Conservation (phyloP, 1,284 basidiomycete species). For the Boletellus dicymbophilus region DNA sequence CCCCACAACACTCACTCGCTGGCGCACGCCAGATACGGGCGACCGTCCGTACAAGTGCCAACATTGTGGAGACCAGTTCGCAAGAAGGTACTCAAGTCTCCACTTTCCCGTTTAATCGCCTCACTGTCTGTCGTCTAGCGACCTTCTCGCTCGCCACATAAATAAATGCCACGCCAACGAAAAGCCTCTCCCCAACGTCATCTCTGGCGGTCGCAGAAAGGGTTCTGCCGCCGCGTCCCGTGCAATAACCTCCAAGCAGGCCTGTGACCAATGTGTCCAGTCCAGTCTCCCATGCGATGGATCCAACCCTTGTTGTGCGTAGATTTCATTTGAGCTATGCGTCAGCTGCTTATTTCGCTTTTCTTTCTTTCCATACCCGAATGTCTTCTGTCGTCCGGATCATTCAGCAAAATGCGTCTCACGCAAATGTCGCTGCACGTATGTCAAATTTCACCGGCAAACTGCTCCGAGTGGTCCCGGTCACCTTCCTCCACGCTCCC, state of each 20-base stretch:
- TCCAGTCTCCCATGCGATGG: constrained; percentile 81
- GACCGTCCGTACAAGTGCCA: constrained; percentile 91
- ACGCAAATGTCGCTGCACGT: constrained; percentile 78
- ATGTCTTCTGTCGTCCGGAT: constrained; percentile 1
- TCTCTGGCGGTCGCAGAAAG: constrained; percentile 44
- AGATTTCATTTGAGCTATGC: constrained; percentile 6
- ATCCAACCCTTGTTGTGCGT: constrained; percentile 75
- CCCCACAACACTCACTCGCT: constrained; percentile 6
- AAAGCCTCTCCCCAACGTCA: constrained; percentile 51
- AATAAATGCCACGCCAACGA: constrained; percentile 88
- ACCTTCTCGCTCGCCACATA: constrained; percentile 84
- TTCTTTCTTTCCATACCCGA: neutral
- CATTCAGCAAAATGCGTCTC: constrained; percentile 72
- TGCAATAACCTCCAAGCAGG: constrained; percentile 77
- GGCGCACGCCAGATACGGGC: constrained; percentile 73
- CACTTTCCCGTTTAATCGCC: neutral
- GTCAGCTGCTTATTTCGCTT: constrained; percentile 3
- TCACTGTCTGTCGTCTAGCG: constrained; percentile 47
- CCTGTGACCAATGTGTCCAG: constrained; percentile 87
- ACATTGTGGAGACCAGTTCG: constrained; percentile 88
- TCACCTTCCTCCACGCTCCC: constrained; percentile 44
- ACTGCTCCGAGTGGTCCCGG: constrained; percentile 76
- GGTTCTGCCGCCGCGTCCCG: constrained; percentile 62
- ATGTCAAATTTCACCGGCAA: constrained; percentile 83
- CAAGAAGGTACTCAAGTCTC: constrained; percentile 63